Base-by-base conservation (phyloP, 2,329 filamentous ascomycete species). In the Colletotrichum lini region DNA sequence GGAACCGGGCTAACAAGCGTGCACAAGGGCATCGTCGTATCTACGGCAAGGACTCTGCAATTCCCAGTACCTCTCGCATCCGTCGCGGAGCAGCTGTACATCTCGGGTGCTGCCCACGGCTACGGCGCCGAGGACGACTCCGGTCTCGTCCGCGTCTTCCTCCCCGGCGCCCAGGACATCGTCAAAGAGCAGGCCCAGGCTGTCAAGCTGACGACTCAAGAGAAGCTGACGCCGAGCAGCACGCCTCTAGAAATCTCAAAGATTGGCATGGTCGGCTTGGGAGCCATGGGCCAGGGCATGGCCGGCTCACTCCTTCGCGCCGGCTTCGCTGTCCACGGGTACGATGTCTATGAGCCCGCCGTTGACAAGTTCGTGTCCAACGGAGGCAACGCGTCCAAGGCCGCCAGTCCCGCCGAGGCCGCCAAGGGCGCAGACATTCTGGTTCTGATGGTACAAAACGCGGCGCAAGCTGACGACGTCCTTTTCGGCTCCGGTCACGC, bases 221-320 rank as follows among this genome's bases (percentile, higher is more conserved):
- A 73, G 2, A 67, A 71, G 9, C 65, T 75, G 2, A 75, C 75
- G 0, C 75, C 76, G 3, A 67, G 66, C 26, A 74, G 52, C 12
- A 76, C 76, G 9, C 74, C 76, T 0, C 26, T 74, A 10, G 74
- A 75, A 13, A 76, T 79, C 30, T 73, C 74, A 18, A 83, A 77
- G 35, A 71, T 82, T 35, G 80, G 78, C 15, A 78, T 82, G 67
- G 77, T 82, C 23, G 81, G 81, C 1, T 69, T 83, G 10, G 81
- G 81, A 0, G 81, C 81, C 0, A 83, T 83, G 81, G 81, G 80
- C 6, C 77, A 79, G 40, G 80, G 81, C 35, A 83, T 83, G 78
- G 81, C 81, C 1, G 67, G 76, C 1, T 80, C 80, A 1, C 76
- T 82, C 9, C 60, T 82, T 0, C 75, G 76, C 8, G 77, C 78